Evolutionary conservation across 495 filamentous ascomycete species (phyloP).

Genomic region (Hyaloscypha variabilis): DNA sequence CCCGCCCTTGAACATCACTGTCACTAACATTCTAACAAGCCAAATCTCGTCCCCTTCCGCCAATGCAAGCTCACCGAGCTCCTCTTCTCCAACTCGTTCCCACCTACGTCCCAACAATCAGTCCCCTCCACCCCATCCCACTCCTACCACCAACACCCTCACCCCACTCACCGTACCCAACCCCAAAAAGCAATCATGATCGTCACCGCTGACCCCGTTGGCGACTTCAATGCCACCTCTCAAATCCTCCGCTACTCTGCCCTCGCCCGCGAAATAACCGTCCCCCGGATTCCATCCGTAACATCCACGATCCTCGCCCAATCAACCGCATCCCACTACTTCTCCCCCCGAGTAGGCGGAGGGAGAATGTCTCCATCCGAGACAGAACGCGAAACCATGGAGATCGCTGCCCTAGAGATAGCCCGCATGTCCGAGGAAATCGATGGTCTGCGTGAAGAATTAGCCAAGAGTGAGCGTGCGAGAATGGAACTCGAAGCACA

Average conservation of each 20-base stretch:
- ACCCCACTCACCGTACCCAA: constrained; percentile 49
- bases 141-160: constrained; percentile 10
- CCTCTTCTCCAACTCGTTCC: constrained; percentile 93
- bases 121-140: constrained; percentile 22
- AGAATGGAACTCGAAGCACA: constrained; percentile 62
- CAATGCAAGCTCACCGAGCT: constrained; percentile 98
- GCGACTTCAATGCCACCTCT: constrained; percentile 94
- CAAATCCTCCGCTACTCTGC: constrained; percentile 97
- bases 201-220: constrained; percentile 90
- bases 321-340: constrained; percentile 36
- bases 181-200: constrained; percentile 90
- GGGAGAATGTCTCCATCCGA: constrained; percentile 53
- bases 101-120: constrained; percentile 56
- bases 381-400: constrained; percentile 67
- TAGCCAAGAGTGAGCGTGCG: constrained; percentile 54
- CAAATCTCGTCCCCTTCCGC: constrained; percentile 84
- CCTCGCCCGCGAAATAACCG: constrained; percentile 88
- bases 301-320: constrained; percentile 44
- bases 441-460: constrained; percentile 68
- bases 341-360: constrained; percentile 39
- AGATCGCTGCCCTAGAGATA: constrained; percentile 74
- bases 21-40: constrained; percentile 41
- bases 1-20: constrained; percentile 1
- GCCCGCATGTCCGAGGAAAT: constrained; percentile 73
- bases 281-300: constrained; percentile 82